phyloP scores from a whole-genome alignment of 2,329 filamentous ascomycete genomes.

The Fusarium floridanum region DNA sequence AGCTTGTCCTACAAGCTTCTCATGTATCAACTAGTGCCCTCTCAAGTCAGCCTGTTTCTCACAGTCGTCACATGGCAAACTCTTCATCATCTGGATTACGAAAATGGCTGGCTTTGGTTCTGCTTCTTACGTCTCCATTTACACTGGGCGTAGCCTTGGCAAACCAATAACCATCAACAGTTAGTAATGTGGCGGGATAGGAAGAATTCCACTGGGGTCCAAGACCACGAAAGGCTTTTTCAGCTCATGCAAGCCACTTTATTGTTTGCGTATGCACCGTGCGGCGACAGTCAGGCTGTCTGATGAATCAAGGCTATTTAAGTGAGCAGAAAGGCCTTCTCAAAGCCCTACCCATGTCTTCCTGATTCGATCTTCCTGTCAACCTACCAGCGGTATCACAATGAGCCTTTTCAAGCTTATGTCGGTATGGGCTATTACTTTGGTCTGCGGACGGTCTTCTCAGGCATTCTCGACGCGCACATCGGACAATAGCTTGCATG shows the following conservation, averaged over 20 bases:
- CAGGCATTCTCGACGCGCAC: neutral
- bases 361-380: too few species aligned
- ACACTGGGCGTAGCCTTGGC: neutral
- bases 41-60: neutral
- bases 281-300: neutral
- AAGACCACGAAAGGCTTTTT: neutral
- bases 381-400: too few species aligned
- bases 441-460: too few species aligned
- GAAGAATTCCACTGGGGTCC: too few species aligned
- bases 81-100: neutral
- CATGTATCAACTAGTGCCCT: too few species aligned
- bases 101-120: neutral
- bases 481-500: neutral
- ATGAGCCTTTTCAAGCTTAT: too few species aligned
- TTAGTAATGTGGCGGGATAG: neutral
- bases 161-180: neutral
- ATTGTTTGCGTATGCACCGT: neutral
- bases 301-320: too few species aligned
- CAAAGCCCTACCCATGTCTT: too few species aligned
- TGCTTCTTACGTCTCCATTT: neutral
- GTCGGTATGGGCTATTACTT: too few species aligned
- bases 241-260: neutral
- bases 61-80: neutral
- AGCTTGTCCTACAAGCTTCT: neutral
- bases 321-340: too few species aligned